Evolutionary conservation across 2,329 filamentous ascomycete genomes (phyloP).

Genomic region (Cercospora sesami): DNA sequence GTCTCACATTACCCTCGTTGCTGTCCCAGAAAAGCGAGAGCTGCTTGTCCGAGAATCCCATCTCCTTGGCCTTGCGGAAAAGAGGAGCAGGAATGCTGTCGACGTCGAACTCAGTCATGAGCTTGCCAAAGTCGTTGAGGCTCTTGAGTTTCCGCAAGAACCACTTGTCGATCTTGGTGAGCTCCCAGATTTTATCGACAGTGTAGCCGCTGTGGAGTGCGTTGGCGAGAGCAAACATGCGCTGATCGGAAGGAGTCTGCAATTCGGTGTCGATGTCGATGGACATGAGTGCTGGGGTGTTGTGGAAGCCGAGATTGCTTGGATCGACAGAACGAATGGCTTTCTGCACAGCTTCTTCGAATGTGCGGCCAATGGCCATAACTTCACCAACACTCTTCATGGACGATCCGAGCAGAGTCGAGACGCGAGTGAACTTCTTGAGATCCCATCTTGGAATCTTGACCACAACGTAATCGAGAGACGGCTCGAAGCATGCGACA

Average conservation of each 20-base stretch:
- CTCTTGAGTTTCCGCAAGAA: conserved; percentile 91
- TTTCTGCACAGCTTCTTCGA: conserved; percentile 98
- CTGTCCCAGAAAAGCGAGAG: conserved; percentile 92
- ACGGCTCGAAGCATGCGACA: conserved; percentile 97
- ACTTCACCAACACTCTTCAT: conserved; percentile 99
- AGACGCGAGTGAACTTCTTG: conserved; percentile 98
- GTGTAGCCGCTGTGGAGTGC: conserved; percentile 93
- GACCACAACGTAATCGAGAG: conserved; percentile 94
- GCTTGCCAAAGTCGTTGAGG: conserved; percentile 82
- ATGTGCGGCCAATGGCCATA: conserved; percentile 95
- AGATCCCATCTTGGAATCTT: conserved; percentile 99
- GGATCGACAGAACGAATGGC: conserved; percentile 94
- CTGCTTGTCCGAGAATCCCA: conserved; percentile 93
- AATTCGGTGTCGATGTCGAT: conserved; percentile 96
- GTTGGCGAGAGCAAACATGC: conserved; percentile 95
- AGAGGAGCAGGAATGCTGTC: conserved; percentile 64
- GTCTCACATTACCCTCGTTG: conserved; percentile 86
- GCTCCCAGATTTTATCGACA: conserved; percentile 95
- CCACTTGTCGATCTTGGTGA: conserved; percentile 99
- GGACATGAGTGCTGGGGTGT: conserved; percentile 85
- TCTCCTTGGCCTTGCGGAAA: conserved; percentile 81
- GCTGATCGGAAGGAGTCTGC: conserved; percentile 95
- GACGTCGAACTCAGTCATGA: conserved; percentile 69
- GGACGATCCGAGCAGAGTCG: conserved; percentile 90
- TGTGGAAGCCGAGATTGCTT: conserved; percentile 91